A percentile compares a stretch with the other conserved stretches of the same genome.
Evolutionary conservation across 2,329 filamentous ascomycete genomes (phyloP).

Genomic region (Colletotrichum sp.): DNA sequence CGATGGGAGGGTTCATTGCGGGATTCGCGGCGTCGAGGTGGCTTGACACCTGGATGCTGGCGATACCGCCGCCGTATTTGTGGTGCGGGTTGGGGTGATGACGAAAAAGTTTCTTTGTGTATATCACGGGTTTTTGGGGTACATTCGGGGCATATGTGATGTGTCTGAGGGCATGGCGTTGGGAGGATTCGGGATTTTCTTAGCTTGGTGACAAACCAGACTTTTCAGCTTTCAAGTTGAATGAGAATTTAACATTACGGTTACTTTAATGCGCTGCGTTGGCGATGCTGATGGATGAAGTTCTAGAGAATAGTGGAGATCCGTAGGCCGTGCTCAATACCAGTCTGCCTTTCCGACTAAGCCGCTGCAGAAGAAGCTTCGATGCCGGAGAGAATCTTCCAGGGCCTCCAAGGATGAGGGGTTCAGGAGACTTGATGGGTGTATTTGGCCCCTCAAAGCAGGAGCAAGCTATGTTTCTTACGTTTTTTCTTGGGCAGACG

Average conservation of each 20-base stretch:
- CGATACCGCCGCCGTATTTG: background rate
- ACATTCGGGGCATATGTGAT: background rate
- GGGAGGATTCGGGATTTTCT: background rate
- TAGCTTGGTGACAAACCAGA: background rate
- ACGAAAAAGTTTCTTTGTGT: background rate
- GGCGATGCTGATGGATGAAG: background rate
- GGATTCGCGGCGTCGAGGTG: slow-evolving; percentile 12
- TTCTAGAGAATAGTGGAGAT: background rate
- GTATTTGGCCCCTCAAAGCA: background rate
- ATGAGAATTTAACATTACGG: background rate
- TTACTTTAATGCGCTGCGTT: background rate
- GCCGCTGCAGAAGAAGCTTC: background rate
- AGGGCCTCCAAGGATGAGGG: background rate
- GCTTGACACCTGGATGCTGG: background rate
- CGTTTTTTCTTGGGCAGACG: background rate
- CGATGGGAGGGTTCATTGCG: slow-evolving; percentile 25
- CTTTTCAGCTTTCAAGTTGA: background rate
- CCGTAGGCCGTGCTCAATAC: background rate
- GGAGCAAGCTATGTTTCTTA: background rate
- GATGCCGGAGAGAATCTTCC: background rate
- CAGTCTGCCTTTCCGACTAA: background rate
- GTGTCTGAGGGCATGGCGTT: background rate
- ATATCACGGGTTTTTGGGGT: background rate
- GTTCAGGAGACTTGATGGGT: background rate
- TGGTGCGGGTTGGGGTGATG: background rate